Evolutionary conservation across 345 rosid species (phyloP), one percentile per base, ranked within the genome.

Genomic region (Leavenworthia alabamica): DNA sequence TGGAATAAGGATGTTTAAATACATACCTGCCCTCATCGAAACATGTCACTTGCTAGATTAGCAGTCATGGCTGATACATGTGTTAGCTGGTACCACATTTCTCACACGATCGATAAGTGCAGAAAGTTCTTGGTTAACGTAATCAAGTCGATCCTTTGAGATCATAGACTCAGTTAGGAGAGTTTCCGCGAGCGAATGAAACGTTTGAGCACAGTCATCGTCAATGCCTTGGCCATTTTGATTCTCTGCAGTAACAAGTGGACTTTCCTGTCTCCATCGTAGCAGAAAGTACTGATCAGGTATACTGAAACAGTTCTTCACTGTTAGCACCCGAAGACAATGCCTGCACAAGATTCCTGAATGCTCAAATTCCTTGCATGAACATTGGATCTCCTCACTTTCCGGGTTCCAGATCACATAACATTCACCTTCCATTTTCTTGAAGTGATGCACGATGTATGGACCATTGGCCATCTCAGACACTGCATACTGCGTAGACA

Each of bases 331-430:
- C 32, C 98, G 79, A 41, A 92, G 78, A 43, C 82, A 75, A 59
- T 92, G 98, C 77, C 98, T 72, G 70, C 98, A 89, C 45, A 92
- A 49, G 56, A 85, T 76, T 72, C 95, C 95, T 0, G 95, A 79
- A 54, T 79, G 88, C 68, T 89, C 93, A 54, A 92, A 89, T 73
- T 84, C 96, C 83, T 92, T 92, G 68, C 96, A 92, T 0, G 98
- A 88, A 72, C 98, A 92, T 45, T 75, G 88, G 46, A 92, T 76
- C 61, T 84, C 89, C 64, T 88, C 96, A 24, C 82, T 90, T 60
- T 81, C 87, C 3, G 82, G 79, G 43, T 80, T 80, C 90, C 95
- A 86, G 40, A 81, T 66, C 43, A 86, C 90, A 58, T 82, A 71
- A 66, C 73, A 79, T 50, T 89, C 96, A 8, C 82, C 79, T 33